Percentiles rank a stretch among this genome's conserved stretches.
Evolutionary conservation across 2,329 filamentous ascomycete genomes (phyloP).

Genomic region (Leptoxyphium fumago): DNA sequence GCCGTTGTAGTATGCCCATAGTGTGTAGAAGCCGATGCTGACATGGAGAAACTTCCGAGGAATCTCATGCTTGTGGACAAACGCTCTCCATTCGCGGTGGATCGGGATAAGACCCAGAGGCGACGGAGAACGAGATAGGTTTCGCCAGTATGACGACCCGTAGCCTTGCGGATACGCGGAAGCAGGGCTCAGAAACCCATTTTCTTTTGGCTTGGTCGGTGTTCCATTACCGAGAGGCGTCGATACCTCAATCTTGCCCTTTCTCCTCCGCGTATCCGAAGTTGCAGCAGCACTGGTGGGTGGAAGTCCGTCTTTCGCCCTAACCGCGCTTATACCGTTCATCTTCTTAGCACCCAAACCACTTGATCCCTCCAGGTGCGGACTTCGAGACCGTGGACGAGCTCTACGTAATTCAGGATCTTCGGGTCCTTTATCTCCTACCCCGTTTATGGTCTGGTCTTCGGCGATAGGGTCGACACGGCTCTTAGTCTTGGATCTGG

Average conservation of each 20-base stretch:
- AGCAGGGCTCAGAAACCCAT: conserved; percentile 15
- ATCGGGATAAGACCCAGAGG: conserved; percentile 90
- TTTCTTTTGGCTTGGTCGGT: background rate
- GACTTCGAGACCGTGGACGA: conserved; percentile 57
- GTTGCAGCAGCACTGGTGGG: background rate
- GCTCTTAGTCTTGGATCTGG: conserved; percentile 58
- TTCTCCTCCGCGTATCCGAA: background rate
- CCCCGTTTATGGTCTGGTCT: background rate
- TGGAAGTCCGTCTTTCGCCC: background rate
- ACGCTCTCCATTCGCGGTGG: conserved; percentile 76
- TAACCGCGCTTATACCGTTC: conserved; percentile 10
- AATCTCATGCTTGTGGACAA: conserved; percentile 91
- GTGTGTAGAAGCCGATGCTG: conserved; percentile 87
- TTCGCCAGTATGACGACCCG: conserved; percentile 65
- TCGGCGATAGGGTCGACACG: conserved; percentile 49
- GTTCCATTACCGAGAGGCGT: background rate
- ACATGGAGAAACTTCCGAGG: conserved; percentile 87
- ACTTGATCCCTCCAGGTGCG: conserved; percentile 27
- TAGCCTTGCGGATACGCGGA: conserved; percentile 36
- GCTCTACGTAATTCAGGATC: conserved; percentile 41
- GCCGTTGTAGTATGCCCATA: conserved; percentile 70
- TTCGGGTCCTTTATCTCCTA: conserved; percentile 20
- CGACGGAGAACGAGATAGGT: conserved; percentile 81
- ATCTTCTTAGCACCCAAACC: conserved; percentile 5
- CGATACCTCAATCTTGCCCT: background rate